A percentile compares a stretch with the other conserved stretches of the same genome.
Evolutionary conservation across 2,329 filamentous ascomycete species (phyloP).

Genomic region (Epicoccum sorghinum): DNA sequence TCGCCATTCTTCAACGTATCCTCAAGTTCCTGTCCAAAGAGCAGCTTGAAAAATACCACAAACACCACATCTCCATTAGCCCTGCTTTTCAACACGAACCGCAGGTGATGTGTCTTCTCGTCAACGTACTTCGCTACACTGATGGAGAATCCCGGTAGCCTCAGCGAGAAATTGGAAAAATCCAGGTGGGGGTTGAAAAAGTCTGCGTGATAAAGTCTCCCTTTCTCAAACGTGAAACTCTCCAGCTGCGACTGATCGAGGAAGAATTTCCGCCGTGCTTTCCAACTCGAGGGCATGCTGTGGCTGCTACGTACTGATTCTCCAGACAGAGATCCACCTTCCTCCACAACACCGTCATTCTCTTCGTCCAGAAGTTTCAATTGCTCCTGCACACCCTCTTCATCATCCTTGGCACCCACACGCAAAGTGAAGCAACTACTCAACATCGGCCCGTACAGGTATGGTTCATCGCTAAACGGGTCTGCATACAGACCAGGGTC

Average conservation of each 20-base stretch:
- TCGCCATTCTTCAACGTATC: slow-evolving; percentile 35
- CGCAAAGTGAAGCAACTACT: slow-evolving; percentile 43
- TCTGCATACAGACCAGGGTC: slow-evolving; percentile 47
- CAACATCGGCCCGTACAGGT: slow-evolving; percentile 46
- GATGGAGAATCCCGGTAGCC: slow-evolving; percentile 54
- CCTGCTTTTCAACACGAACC: slow-evolving; percentile 55
- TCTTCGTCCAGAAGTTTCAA: slow-evolving; percentile 28
- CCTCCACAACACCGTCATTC: slow-evolving; percentile 45
- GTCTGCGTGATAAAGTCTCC: slow-evolving; percentile 52
- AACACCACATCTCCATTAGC: slow-evolving; percentile 50
- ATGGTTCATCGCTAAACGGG: slow-evolving; percentile 46
- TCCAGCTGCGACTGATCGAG: slow-evolving; percentile 44
- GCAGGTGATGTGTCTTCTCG: slow-evolving; percentile 54
- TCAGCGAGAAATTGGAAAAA: slow-evolving; percentile 54
- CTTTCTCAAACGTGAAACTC: slow-evolving; percentile 52
- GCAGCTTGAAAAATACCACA: slow-evolving; percentile 53
- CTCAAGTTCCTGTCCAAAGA: slow-evolving; percentile 52
- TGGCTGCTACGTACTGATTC: slow-evolving; percentile 33
- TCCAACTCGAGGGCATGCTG: slow-evolving; percentile 47
- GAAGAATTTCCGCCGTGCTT: slow-evolving; percentile 55
- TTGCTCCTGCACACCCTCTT: slow-evolving; percentile 31
- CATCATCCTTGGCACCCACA: slow-evolving; percentile 34
- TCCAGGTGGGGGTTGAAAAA: slow-evolving; percentile 58
- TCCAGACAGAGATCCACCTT: slow-evolving; percentile 41
- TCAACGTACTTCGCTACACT: slow-evolving; percentile 55